These are phyloP conservation scores for Argentina anserina DNA, from an alignment of 306 rosid species.

Conservation along the genomic window DNA sequence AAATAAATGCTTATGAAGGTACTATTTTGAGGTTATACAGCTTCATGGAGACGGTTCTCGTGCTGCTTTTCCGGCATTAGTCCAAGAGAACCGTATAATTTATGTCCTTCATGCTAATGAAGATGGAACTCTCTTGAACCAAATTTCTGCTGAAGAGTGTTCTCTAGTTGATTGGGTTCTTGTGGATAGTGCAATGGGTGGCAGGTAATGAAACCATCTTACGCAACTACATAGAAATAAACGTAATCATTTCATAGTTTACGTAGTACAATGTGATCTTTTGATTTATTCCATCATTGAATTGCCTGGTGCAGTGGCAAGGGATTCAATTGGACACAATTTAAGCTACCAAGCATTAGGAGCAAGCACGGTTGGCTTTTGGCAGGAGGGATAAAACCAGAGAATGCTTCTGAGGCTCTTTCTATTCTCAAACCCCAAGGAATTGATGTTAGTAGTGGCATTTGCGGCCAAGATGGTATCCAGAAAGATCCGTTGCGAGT, in stretches of 20 bases:
- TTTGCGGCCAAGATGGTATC: conserved; percentile 74
- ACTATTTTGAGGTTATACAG: conserved; percentile 44
- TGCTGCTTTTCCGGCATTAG: conserved; percentile 55
- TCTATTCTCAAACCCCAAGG: conserved; percentile 70
- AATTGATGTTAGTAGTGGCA: conserved; percentile 88
- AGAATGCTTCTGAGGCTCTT: conserved; percentile 65
- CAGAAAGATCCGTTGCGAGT: conserved; percentile 64
- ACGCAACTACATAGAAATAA: too few relatives aligned
- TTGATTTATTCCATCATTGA: conserved; percentile 5
- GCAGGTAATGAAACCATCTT: conserved; percentile 69
- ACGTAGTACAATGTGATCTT: conserved; percentile 1
- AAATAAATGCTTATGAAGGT: conserved; percentile 15
- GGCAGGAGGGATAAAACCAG: conserved; percentile 85
- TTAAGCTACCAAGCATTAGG: conserved; percentile 57
- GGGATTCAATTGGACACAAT: conserved; percentile 71
- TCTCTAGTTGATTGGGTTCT: conserved; percentile 81
- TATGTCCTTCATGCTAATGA: conserved; percentile 84
- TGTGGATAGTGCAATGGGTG: conserved; percentile 78
- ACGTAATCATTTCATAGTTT: background rate
- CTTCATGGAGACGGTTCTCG: conserved; percentile 86
- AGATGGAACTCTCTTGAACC: conserved; percentile 62
- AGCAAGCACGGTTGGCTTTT: conserved; percentile 95
- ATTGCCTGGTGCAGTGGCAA: conserved; percentile 51
- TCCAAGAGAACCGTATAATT: conserved; percentile 50
- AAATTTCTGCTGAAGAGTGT: conserved; percentile 57